Percentiles rank a stretch among this genome's conserved stretches.
Evolutionary conservation across 2,329 filamentous ascomycete species (phyloP).

Genomic region (Westerdykella ornata): DNA sequence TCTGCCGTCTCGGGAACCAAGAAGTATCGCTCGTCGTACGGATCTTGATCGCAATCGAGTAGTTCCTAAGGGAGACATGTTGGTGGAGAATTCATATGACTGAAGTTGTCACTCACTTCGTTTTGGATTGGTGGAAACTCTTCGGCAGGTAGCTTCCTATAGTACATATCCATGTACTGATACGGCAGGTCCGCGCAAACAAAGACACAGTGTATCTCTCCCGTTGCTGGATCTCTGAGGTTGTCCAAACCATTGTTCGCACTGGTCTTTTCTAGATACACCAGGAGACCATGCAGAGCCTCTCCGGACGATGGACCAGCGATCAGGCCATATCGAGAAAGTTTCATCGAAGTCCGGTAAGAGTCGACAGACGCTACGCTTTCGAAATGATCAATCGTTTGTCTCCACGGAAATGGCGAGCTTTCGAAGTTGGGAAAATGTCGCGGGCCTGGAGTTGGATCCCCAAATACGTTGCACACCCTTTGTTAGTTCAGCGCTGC

Average conservation of each 20-base stretch:
- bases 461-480: conserved; percentile 52
- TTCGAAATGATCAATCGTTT: conserved; percentile 51
- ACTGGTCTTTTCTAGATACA: conserved; percentile 48
- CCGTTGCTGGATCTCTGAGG: conserved; percentile 42
- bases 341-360: conserved; percentile 47
- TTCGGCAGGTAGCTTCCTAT: conserved; percentile 47
- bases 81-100: not conserved
- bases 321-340: conserved; percentile 53
- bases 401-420: conserved; percentile 55
- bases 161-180: conserved; percentile 57
- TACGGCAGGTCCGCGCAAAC: conserved; percentile 59
- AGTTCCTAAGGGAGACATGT: not conserved
- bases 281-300: conserved; percentile 47
- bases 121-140: conserved; percentile 49
- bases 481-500: conserved; percentile 25
- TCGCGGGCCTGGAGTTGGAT: conserved; percentile 55
- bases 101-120: conserved; percentile 26
- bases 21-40: conserved; percentile 7
- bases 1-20: not conserved
- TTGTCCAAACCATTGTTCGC: conserved; percentile 40
- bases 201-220: conserved; percentile 51
- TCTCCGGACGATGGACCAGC: conserved; percentile 58
- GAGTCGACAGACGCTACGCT: conserved; percentile 52
- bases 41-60: conserved; percentile 3
- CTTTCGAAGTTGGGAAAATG: conserved; percentile 44